Evolutionary conservation across 2,329 filamentous ascomycete genomes (phyloP).

Genomic region (Monosporascus sp.): DNA sequence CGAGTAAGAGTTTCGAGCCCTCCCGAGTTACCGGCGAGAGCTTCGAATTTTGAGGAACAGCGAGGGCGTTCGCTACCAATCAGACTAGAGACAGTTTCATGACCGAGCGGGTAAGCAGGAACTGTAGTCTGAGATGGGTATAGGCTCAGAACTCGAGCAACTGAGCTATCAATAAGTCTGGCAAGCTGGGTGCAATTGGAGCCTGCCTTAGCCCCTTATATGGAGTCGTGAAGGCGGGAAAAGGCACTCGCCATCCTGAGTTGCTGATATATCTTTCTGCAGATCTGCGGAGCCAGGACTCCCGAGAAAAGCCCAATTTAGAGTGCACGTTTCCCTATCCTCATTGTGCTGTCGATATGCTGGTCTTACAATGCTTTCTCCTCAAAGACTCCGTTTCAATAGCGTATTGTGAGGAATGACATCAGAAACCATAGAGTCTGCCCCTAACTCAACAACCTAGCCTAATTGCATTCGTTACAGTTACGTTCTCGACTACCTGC

Average conservation of each 20-base stretch:
- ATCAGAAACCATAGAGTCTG: no score
- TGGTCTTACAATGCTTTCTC: no score
- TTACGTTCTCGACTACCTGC: no score
- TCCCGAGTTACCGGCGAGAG: conserved; percentile 30
- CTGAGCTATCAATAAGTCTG: no score
- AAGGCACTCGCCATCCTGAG: not conserved
- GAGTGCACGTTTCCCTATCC: not conserved
- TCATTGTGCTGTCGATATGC: no score
- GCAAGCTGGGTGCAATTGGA: no score
- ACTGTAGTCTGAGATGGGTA: not conserved
- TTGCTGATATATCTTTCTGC: not conserved
- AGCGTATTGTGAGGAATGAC: not conserved
- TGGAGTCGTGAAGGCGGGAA: not conserved
- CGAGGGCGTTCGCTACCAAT: conserved; percentile 7
- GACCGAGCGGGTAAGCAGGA: not conserved
- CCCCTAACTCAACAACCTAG: no score
- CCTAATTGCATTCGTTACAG: no score
- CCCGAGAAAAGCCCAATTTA: not conserved
- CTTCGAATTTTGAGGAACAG: conserved; percentile 4
- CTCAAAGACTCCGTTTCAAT: no score
- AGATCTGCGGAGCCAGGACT: not conserved
- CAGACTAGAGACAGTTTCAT: conserved; percentile 13
- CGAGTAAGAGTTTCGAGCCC: conserved; percentile 30
- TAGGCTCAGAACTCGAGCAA: not conserved
- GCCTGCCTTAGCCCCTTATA: no score